Base-by-base conservation (phyloP, 176 grass and related monocot species). In the Dactylis glomerata region DNA sequence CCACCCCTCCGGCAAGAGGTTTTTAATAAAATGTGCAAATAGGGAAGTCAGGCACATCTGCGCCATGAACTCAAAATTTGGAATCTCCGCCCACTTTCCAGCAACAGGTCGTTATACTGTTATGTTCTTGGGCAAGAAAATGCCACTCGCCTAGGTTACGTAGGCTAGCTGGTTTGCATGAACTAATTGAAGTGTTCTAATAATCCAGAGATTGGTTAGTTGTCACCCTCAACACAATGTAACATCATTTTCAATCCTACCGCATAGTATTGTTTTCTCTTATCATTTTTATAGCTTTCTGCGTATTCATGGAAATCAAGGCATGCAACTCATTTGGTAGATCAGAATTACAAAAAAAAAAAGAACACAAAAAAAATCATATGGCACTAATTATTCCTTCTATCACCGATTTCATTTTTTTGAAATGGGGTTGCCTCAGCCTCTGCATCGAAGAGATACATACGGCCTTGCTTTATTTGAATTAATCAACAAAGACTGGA, bases 151-250 rank as follows among this genome's bases (percentile, higher is more conserved):
- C 44, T 45, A 45, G 44, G 44, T 45, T 45, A 17, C 16, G 46
- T 49, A 46, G 58, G 46, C 41, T 31, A 14, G 38, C 56, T 79
- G 28, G 20, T n/a, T 17, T 45, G 6, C 24, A 17, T 36, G 71
- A n/a, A 34, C 24, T 76, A 20, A 33, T 68, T 47, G 30, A 61
- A 61, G 16, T 49, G 4, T 8, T 12, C 31, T 56, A 49, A 49
- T 26, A 58, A 75, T 34, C 19, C 44, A 67, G 20, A 23, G 15
- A 87, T 82, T 76, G 14, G 59, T 57, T 87, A 42, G 26, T 30
- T 58, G 36, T 76, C 47, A 45, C 14, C 31, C 71, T 87, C 70
- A n/a, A 26, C 28, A 47, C 52, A 59, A 28, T 87, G 11, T 36
- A 69, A n/a, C 62, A 38, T 77, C 59, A 34, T 76, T 82, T 69